Evolutionary conservation across 2,329 filamentous ascomycete genomes (phyloP).

Genomic region (Truncatella angustata): DNA sequence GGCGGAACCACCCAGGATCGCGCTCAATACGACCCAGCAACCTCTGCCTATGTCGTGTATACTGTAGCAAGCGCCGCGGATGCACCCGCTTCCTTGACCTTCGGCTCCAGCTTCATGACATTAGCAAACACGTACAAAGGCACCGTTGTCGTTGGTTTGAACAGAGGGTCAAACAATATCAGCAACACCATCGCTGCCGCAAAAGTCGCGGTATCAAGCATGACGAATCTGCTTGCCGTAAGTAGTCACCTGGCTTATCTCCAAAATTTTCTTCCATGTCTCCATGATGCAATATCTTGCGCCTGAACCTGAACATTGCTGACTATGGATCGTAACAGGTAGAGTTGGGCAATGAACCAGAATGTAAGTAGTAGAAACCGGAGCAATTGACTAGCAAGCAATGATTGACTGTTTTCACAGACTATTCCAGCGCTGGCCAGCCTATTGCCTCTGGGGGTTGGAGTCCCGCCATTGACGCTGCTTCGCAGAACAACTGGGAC

Average conservation of each 20-base stretch:
- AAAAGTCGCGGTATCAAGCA: slow-evolving; percentile 38
- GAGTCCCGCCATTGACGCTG: slow-evolving; percentile 34
- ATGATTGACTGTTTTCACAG: slow-evolving; percentile 21
- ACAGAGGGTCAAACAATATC: slow-evolving; percentile 50
- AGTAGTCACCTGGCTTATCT: too few relatives aligned
- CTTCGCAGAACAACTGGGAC: slow-evolving; percentile 38
- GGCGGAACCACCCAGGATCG: slow-evolving; percentile 60
- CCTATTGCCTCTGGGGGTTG: slow-evolving; percentile 36
- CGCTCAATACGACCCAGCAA: slow-evolving; percentile 46
- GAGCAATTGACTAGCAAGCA: too few relatives aligned
- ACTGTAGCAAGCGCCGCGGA: slow-evolving; percentile 44
- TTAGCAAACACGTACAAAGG: slow-evolving; percentile 48
- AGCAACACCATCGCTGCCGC: slow-evolving; percentile 54
- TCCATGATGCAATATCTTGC: slow-evolving; percentile 59
- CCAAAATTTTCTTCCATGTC: too few relatives aligned
- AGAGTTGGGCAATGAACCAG: slow-evolving; percentile 17
- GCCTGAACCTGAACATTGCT: slow-evolving; percentile 58
- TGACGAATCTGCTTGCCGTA: slow-evolving; percentile 48
- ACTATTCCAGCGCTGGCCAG: slow-evolving; percentile 33
- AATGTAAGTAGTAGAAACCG: slow-evolving; percentile 44
- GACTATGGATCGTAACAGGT: too few relatives aligned
- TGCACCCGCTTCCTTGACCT: slow-evolving; percentile 49
- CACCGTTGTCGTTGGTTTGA: slow-evolving; percentile 50
- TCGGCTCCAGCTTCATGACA: slow-evolving; percentile 50
- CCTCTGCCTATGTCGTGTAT: slow-evolving; percentile 47